phyloP scores from a whole-genome alignment of 257 asterid species.

The Nicotiana sylvestris region DNA sequence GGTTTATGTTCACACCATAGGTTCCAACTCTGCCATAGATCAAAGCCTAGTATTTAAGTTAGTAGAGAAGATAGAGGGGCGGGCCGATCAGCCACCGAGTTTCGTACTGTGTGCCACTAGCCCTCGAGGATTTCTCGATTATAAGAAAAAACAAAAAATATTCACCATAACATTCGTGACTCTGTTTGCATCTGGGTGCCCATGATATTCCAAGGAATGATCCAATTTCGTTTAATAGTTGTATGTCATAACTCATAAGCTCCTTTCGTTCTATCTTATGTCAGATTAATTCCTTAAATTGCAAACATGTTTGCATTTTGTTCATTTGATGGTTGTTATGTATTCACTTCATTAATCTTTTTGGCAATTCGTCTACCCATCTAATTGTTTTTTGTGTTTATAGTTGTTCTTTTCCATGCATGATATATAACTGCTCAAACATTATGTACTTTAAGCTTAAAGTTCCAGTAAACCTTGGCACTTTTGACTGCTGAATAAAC shows the following conservation, averaged over 20 bases:
- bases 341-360: not conserved
- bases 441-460: not conserved
- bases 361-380: not conserved
- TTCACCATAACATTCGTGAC: too few relatives aligned
- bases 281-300: not conserved
- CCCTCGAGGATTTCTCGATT: too few relatives aligned
- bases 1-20: too few relatives aligned
- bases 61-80: too few relatives aligned
- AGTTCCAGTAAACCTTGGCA: not conserved
- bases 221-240: not conserved
- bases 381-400: not conserved
- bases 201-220: not conserved
- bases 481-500: not conserved
- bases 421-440: not conserved
- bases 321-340: not conserved
- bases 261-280: not conserved
- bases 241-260: not conserved
- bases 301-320: not conserved
- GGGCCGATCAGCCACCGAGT: too few relatives aligned
- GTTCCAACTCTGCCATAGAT: too few relatives aligned
- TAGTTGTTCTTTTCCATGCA: not conserved
- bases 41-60: too few relatives aligned
- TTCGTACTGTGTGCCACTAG: too few relatives aligned
- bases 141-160: too few relatives aligned
- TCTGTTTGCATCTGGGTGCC: too few relatives aligned